Percentiles rank a stretch among this genome's conserved stretches.
These are phyloP conservation scores for Stephania yunnanensis DNA, from an alignment of 164 flowering plant species.

Conservation along the genomic window DNA sequence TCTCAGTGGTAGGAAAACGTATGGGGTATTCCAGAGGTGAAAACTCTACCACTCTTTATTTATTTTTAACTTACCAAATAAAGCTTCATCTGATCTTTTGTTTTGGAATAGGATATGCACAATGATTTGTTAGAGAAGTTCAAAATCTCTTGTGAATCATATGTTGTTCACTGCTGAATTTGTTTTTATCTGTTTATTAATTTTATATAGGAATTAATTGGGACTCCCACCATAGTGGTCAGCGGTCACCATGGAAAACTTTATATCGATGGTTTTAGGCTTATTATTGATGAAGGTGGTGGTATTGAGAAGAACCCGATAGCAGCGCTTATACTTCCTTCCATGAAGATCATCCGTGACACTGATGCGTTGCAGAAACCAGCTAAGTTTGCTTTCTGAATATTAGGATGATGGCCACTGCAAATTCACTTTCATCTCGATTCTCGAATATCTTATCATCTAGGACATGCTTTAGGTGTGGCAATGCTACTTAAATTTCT, in stretches of 20 bases:
- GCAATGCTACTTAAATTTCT: background rate
- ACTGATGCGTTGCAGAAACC: constrained; percentile 39
- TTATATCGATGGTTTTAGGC: constrained; percentile 69
- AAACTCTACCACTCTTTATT: background rate
- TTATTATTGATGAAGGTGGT: constrained; percentile 84
- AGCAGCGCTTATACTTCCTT: constrained; percentile 81
- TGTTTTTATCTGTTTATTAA: background rate
- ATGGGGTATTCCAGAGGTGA: constrained; percentile 84
- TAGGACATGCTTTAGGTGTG: no score
- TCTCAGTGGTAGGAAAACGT: constrained; percentile 72
- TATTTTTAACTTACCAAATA: background rate
- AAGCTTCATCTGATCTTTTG: background rate
- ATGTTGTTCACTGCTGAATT: constrained; percentile 1
- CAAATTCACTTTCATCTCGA: background rate
- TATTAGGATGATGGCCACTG: background rate
- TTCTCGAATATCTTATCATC: background rate
- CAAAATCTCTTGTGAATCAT: background rate
- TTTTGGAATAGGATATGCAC: background rate
- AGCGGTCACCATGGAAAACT: constrained; percentile 95
- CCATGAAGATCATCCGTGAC: constrained; percentile 60
- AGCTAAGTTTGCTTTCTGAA: background rate
- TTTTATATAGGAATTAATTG: constrained; percentile 45
- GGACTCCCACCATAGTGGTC: constrained; percentile 57
- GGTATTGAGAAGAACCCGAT: constrained; percentile 58
- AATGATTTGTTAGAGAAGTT: background rate